A percentile compares a stretch with the other conserved stretches of the same genome.
phyloP scores from a whole-genome alignment of 2,329 filamentous ascomycete genomes.

The Juglanconis juglandina region DNA sequence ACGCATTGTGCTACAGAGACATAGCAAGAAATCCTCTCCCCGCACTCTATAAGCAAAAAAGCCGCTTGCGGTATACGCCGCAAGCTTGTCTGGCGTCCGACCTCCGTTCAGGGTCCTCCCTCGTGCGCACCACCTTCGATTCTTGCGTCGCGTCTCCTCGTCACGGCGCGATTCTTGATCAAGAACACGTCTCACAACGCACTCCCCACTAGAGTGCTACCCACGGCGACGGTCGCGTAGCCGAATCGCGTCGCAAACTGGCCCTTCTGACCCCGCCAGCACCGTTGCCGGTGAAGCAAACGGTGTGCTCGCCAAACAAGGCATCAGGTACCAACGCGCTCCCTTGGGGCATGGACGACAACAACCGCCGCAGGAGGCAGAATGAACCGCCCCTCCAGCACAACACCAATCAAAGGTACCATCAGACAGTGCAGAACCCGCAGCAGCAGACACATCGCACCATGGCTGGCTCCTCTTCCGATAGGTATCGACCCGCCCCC shows the following conservation, averaged over 20 bases:
- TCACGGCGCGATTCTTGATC: constrained; percentile 6
- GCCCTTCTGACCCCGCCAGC: constrained; percentile 58
- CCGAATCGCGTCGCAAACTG: constrained; percentile 52
- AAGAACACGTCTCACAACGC: constrained; percentile 9
- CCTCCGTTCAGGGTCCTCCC: constrained; percentile 7
- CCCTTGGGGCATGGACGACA: constrained; percentile 72
- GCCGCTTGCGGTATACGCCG: constrained; percentile 10
- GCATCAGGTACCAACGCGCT: constrained; percentile 46
- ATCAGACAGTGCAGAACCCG: constrained; percentile 43
- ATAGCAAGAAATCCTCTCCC: constrained; percentile 4
- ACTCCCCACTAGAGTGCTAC: constrained; percentile 6
- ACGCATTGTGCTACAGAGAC: constrained; percentile 14
- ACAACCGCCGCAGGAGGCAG: constrained; percentile 64
- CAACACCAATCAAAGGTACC: constrained; percentile 53
- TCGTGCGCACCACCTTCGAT: constrained; percentile 16
- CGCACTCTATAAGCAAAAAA: constrained; percentile 1
- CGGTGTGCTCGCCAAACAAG: constrained; percentile 58
- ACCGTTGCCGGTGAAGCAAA: constrained; percentile 64
- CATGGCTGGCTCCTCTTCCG: constrained; percentile 43
- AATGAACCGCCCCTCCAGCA: constrained; percentile 70
- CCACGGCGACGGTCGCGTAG: constrained; percentile 26
- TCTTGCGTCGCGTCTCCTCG: constrained; percentile 12
- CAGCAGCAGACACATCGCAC: constrained; percentile 45
- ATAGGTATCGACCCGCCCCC: constrained; percentile 47
- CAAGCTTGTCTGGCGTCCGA: constrained; percentile 12